Evolutionary conservation across 352 stramenopile genomes (phyloP), one percentile per base, ranked within the genome.

Genomic region (Phytopythium oedochilum): DNA sequence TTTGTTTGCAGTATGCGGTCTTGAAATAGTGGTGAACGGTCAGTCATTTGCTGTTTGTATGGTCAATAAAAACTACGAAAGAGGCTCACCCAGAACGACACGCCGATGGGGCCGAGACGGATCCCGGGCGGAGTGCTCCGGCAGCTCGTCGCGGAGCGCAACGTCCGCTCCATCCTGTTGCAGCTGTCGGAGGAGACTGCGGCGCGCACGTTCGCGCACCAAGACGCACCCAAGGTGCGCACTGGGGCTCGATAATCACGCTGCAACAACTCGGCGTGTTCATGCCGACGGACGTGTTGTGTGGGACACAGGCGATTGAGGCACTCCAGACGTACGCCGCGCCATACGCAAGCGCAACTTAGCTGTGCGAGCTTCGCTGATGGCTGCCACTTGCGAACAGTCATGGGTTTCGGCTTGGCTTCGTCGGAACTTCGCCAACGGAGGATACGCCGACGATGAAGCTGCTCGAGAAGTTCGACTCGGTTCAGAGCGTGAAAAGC

Each of bases 161-260:
- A 86, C 26, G 49, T 82, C 34, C 78, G 78, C 36, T 67, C 66
- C 28, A 61, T 88, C n/a, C 53, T 85, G 39, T 67, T 86, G 52
- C 69, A 75, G 7, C 53, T 83, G 12, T 65, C 64, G 29, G 43
- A 47, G 10, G 12, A 29, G 1, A 72, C 55, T 11, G 58, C 64
- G 0, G 40, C 49, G 44, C 34, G 43, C 5, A 55, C 26, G 35
- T 51, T 66, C 10, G 32, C 20, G 26, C 23, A 49, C 23, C 53
- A 32, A 5, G 47, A 58, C 31, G 60, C 56, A 29, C 39, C 56
- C 22, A 66, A 74, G 53, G 70, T 76, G 52, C 12, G 25, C 34
- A 5, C 25, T 39, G 8, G 18, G 14, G 5, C 11, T n/a, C 10
- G 20, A 10, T n/a, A n/a, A n/a, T n/a, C n/a, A n/a, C n/a, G n/a